A percentile compares a stretch with the other conserved stretches of the same genome.
Conservation (phyloP, 192 early-diverging fungal genomes). For the Coemansia sp. region DNA sequence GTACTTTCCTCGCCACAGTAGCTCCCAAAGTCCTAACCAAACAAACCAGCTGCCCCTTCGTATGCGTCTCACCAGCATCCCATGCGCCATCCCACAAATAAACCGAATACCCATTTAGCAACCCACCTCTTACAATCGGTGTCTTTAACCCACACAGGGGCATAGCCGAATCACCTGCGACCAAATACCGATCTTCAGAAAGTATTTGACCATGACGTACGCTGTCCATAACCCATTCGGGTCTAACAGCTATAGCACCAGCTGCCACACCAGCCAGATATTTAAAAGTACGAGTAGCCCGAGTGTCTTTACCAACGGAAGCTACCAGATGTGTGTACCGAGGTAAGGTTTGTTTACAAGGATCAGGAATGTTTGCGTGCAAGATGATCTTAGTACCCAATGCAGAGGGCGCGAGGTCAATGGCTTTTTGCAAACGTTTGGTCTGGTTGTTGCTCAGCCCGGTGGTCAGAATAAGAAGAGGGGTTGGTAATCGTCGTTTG, state of each 20-base stretch:
- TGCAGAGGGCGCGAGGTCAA: background rate
- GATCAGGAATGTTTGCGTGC: background rate
- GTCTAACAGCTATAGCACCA: constrained; percentile 28
- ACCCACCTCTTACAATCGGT: constrained; percentile 2
- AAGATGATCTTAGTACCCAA: background rate
- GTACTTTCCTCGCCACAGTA: constrained; percentile 10
- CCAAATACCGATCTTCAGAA: constrained; percentile 16
- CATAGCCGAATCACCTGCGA: constrained; percentile 33
- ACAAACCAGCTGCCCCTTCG: constrained; percentile 13
- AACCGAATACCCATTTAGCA: constrained; percentile 16
- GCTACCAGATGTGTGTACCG: constrained; percentile 44
- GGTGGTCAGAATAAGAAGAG: constrained; percentile 18
- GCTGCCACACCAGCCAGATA: constrained; percentile 39
- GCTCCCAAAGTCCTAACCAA: constrained; percentile 26
- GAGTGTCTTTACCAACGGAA: constrained; percentile 9
- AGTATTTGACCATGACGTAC: constrained; percentile 13
- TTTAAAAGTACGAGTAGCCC: constrained; percentile 46
- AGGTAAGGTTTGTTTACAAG: background rate
- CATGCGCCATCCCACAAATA: constrained; percentile 20
- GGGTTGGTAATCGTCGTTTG: too few relatives aligned
- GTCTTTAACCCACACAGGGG: constrained; percentile 5
- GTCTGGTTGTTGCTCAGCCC: constrained; percentile 14
- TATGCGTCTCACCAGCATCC: constrained; percentile 19
- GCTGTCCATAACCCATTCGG: constrained; percentile 38
- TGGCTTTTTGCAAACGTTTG: constrained; percentile 16